Evolutionary conservation across 371 early-diverging fungal species (phyloP).

Genomic region (Thermomucor indicae-seudaticae): DNA sequence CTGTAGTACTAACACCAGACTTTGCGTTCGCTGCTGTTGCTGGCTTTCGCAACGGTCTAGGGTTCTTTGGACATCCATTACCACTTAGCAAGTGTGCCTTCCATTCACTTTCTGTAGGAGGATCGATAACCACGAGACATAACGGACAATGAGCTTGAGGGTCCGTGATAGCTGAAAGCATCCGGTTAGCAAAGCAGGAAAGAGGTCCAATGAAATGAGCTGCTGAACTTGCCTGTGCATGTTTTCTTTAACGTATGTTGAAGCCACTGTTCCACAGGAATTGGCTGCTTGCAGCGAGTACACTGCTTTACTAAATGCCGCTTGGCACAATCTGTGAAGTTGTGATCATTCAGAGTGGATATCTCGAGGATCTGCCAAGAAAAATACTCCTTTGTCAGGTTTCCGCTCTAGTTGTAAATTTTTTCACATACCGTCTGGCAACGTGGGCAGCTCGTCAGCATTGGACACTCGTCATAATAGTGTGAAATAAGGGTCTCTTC

Average conservation of each 20-base stretch:
- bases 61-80: slow-evolving; percentile 52
- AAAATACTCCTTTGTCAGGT: neutral
- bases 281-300: slow-evolving; percentile 57
- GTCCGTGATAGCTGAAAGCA: slow-evolving; percentile 6
- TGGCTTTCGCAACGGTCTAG: slow-evolving; percentile 10
- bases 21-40: no score
- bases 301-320: slow-evolving; percentile 61
- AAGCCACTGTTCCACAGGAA: slow-evolving; percentile 57
- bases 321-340: slow-evolving; percentile 47
- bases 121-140: slow-evolving; percentile 51
- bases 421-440: slow-evolving; percentile 61
- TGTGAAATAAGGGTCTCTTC: slow-evolving; percentile 72
- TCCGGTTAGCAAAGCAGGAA: neutral
- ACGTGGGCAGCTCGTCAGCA: slow-evolving; percentile 64
- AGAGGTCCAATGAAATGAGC: neutral
- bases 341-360: slow-evolving; percentile 60
- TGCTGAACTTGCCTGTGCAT: slow-evolving; percentile 32
- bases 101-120: slow-evolving; percentile 64
- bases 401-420: neutral
- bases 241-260: slow-evolving; percentile 48
- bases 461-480: slow-evolving; percentile 75
- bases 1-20: slow-evolving; percentile 1
- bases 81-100: slow-evolving; percentile 57
- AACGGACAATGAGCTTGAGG: slow-evolving; percentile 58
- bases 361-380: slow-evolving; percentile 70